Evolutionary conservation across 352 stramenopile genomes (phyloP), one percentile per base, ranked within the genome.

Genomic region (Achlya hypogyna): DNA sequence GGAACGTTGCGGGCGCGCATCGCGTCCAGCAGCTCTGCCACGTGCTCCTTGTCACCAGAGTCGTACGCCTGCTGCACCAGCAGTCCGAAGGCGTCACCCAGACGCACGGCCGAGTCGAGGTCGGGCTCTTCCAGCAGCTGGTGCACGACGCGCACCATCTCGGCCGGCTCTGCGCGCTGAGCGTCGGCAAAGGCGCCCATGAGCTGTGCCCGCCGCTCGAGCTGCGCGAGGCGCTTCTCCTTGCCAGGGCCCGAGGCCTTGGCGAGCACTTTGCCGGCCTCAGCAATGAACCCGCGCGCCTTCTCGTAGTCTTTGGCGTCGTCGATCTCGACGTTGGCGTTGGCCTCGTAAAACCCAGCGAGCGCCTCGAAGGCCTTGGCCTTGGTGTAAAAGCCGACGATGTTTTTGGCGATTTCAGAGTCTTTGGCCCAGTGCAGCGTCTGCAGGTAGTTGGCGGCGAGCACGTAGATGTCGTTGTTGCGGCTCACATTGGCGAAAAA

Each of bases 231-330:
- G 29, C 84, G 62, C 29, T 78, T 75, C n/a, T 96, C 87, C 28
- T 93, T 96, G 35, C 74, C 66, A 8, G 89, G 74, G 35, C 67
- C 63, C 16, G 79, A 82, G 64, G 84, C 81, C 65, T 96, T 98
- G 42, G 73, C 71, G 14, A 96, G 70, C 43, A 94, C 84, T 59
- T 97, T 95, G 27, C 80, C 70, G 18, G 94, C 90, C 70, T 98
- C 88, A 51, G 95, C 89, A 8, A 98, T 73, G 2, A 89, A 89
- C 0, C 78, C 78, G 31, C 97, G 66, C 3, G 93, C 91, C 70
- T 98, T 98, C 1, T 95, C 87, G 54, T 98, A 98, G 75, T 98
- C 84, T n/a, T 89, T 77, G 62, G 89, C 97, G 59, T 98, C 89
- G 62, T 98, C 89, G 38, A 98, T 96, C 70, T 98, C 93, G 14